These are phyloP conservation scores for Lachancea sp. DNA, from an alignment of 805 yeast genomes.

Conservation along the genomic window DNA sequence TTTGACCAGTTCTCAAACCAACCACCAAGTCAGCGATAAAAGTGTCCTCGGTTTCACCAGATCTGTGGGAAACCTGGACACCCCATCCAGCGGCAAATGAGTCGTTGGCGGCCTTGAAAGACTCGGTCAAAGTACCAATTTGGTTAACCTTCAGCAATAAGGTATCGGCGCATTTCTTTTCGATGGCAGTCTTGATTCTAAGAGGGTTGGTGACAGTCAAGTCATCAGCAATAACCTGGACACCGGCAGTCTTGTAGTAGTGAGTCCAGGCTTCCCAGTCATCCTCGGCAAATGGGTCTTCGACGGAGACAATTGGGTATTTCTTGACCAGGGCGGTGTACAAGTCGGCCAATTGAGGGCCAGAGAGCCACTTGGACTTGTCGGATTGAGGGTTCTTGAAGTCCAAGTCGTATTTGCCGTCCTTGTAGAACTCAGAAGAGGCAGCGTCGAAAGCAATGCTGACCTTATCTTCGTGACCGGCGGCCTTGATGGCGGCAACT, in stretches of 20 bases:
- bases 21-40: conserved; percentile 96
- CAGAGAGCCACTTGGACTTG: conserved; percentile 83
- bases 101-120: conserved; percentile 93
- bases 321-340: conserved; percentile 73
- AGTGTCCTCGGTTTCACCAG: conserved; percentile 99
- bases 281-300: conserved; percentile 99
- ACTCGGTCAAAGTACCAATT: conserved; percentile 94
- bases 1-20: conserved; percentile 97
- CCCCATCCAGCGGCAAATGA: conserved; percentile 97
- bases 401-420: conserved; percentile 95
- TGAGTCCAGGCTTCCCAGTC: conserved; percentile 98
- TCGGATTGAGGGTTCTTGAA: conserved; percentile 96
- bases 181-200: conserved; percentile 92
- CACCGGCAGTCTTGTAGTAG: conserved; percentile 67
- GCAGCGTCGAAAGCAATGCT: conserved; percentile 94
- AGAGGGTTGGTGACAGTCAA: conserved; percentile 97
- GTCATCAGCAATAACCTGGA: conserved; percentile 96
- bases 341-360: conserved; percentile 77
- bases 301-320: conserved; percentile 97
- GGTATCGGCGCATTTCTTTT: conserved; percentile 91
- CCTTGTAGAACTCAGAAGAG: conserved; percentile 95
- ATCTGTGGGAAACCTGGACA: conserved; percentile 99
- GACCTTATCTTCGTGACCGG: conserved; percentile 93
- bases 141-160: conserved; percentile 96
- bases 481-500: conserved; percentile 77